These are phyloP conservation scores for Verticillium tricorpus DNA, from an alignment of 2,329 filamentous ascomycete genomes.

Conservation along the genomic window DNA sequence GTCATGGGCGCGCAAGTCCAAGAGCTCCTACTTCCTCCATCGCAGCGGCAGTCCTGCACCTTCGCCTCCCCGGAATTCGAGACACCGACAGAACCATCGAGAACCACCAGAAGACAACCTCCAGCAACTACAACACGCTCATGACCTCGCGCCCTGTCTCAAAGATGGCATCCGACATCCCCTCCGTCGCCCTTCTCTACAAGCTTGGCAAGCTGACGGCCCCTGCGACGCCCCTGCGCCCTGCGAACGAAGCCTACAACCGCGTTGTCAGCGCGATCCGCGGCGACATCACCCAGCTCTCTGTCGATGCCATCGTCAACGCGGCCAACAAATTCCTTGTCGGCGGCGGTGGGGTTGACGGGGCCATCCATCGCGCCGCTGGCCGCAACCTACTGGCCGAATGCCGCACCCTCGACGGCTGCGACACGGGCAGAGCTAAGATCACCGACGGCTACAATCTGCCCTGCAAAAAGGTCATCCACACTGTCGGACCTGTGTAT, in stretches of 20 bases:
- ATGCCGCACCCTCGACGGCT: conserved; percentile 68
- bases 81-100: not conserved
- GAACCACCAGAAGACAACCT: not conserved
- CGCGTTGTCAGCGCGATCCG: conserved; percentile 64
- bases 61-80: not conserved
- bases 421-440: conserved; percentile 72
- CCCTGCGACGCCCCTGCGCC: conserved; percentile 12
- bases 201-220: conserved; percentile 43
- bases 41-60: not conserved
- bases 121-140: not conserved
- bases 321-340: conserved; percentile 77
- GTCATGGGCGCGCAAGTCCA: conserved; percentile 6
- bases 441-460: conserved; percentile 76
- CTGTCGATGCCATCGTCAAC: conserved; percentile 83
- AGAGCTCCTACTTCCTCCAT: not conserved
- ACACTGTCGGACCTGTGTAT: conserved; percentile 86
- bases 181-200: conserved; percentile 63
- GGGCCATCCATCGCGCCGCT: conserved; percentile 80
- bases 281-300: conserved; percentile 76
- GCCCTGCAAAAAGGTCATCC: conserved; percentile 76
- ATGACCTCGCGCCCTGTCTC: not conserved
- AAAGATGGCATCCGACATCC: conserved; percentile 44
- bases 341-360: conserved; percentile 88
- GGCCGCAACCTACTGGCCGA: conserved; percentile 64
- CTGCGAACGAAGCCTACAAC: conserved; percentile 52